Percentiles rank a stretch among this genome's conserved stretches.
phyloP scores from a whole-genome alignment of 164 flowering plant species.

The Cinnamomum chago region DNA sequence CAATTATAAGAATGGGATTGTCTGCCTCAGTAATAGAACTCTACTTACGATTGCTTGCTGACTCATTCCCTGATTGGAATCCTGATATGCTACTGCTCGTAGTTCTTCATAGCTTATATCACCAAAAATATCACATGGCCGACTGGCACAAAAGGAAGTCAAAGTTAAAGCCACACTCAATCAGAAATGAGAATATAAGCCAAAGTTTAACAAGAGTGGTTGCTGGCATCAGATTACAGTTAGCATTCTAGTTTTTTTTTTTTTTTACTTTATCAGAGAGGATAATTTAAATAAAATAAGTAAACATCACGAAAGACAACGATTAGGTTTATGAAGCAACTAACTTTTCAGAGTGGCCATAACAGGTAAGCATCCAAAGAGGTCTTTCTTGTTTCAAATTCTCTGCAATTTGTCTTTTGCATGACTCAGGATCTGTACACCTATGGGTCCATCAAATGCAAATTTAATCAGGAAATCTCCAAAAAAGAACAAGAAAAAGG shows the following conservation, averaged over 20 bases:
- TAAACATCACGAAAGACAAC: background rate
- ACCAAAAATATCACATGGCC: slow-evolving; percentile 83
- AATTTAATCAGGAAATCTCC: background rate
- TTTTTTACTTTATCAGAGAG: background rate
- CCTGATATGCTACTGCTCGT: slow-evolving; percentile 81
- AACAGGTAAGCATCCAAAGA: slow-evolving; percentile 88
- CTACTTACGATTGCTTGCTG: slow-evolving; percentile 75
- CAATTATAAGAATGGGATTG: background rate
- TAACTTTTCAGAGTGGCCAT: slow-evolving; percentile 60
- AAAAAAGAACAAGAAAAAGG: background rate
- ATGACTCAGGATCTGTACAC: slow-evolving; percentile 72
- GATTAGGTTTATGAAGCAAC: slow-evolving; percentile 11
- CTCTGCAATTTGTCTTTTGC: slow-evolving; percentile 59
- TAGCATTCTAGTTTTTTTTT: background rate
- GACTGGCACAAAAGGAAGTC: slow-evolving; percentile 36
- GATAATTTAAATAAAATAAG: too few relatives aligned
- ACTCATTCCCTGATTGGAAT: slow-evolving; percentile 61
- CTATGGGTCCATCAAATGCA: slow-evolving; percentile 32
- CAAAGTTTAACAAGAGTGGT: background rate
- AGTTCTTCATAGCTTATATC: slow-evolving; percentile 90
- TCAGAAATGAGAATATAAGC: background rate
- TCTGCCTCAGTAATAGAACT: background rate
- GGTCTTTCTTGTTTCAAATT: slow-evolving; percentile 79
- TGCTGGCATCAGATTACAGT: background rate
- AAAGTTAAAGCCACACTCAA: background rate